Percentiles rank a stretch among this genome's conserved stretches.
These are phyloP conservation scores for Cucurbita maxima DNA, from an alignment of 306 rosid species.

Conservation along the genomic window DNA sequence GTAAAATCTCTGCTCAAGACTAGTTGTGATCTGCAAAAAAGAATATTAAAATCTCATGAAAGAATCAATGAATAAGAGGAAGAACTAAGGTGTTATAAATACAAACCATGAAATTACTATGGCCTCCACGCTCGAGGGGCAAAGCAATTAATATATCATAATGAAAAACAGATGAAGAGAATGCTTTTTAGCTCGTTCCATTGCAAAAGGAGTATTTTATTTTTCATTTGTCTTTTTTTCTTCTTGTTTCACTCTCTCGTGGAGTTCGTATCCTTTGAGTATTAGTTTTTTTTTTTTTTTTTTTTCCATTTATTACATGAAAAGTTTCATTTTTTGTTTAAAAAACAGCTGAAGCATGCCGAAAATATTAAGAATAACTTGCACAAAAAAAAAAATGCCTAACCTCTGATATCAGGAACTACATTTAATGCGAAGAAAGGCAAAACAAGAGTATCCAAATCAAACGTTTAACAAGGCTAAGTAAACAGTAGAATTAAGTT, in stretches of 20 bases:
- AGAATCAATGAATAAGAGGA: background rate
- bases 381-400: background rate
- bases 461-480: background rate
- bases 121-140: background rate
- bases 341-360: background rate
- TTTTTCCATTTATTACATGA: too few relatives aligned
- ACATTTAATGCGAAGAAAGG: background rate
- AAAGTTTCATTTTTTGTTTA: too few relatives aligned
- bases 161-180: background rate
- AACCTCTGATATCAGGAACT: background rate
- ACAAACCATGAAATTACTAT: background rate
- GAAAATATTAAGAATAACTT: background rate
- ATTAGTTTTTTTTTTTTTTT: too few relatives aligned
- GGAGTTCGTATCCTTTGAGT: too few relatives aligned
- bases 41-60: background rate
- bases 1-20: conserved; percentile 76
- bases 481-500: background rate
- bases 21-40: conserved; percentile 50
- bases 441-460: background rate
- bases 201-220: too few relatives aligned
- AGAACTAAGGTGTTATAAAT: too few relatives aligned
- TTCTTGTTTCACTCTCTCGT: too few relatives aligned
- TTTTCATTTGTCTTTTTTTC: too few relatives aligned
- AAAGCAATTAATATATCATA: background rate
- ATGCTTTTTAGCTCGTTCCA: too few relatives aligned